Conservation (phyloP, 768 basidiomycete genomes). For the Saitozyma podzolica region DNA sequence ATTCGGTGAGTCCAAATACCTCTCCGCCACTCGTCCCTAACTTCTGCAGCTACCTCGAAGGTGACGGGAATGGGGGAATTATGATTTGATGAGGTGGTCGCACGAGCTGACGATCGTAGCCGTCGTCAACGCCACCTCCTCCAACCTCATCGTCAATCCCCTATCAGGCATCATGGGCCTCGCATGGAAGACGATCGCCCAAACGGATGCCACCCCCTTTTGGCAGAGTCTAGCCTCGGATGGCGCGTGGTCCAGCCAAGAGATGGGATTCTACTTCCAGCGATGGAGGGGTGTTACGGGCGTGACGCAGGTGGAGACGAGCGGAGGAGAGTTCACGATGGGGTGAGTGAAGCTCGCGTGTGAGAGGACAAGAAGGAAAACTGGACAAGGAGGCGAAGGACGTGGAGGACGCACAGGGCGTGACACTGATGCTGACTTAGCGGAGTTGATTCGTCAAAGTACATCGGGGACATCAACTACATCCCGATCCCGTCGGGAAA, state of each 20-base stretch:
- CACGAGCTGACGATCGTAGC: too few relatives aligned
- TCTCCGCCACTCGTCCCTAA: too few relatives aligned
- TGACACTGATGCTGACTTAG: slow-evolving; percentile 52
- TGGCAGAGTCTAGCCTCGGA: slow-evolving; percentile 74
- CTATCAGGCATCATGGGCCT: slow-evolving; percentile 88
- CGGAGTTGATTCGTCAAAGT: slow-evolving; percentile 69
- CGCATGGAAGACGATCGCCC: slow-evolving; percentile 71
- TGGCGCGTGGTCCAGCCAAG: slow-evolving; percentile 65
- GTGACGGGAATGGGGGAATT: too few relatives aligned
- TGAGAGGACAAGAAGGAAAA: too few relatives aligned
- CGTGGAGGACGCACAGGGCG: too few relatives aligned
- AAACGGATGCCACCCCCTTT: slow-evolving; percentile 71
- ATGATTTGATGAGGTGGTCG: too few relatives aligned
- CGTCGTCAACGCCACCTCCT: slow-evolving; percentile 62
- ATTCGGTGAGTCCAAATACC: slow-evolving; percentile 58
- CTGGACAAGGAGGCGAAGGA: too few relatives aligned
- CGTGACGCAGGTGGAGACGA: slow-evolving; percentile 47
- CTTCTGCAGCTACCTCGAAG: too few relatives aligned
- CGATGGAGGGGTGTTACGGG: slow-evolving; percentile 56
- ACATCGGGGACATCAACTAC: slow-evolving; percentile 82
- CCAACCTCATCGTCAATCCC: slow-evolving; percentile 64
- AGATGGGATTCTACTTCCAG: slow-evolving; percentile 83
- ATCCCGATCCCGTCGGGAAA: slow-evolving; percentile 61
- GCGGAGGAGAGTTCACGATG: slow-evolving; percentile 48
- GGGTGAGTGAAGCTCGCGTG: too few relatives aligned